Conservation (phyloP, 179 eudicot species). For the Vitellaria paradoxa region DNA sequence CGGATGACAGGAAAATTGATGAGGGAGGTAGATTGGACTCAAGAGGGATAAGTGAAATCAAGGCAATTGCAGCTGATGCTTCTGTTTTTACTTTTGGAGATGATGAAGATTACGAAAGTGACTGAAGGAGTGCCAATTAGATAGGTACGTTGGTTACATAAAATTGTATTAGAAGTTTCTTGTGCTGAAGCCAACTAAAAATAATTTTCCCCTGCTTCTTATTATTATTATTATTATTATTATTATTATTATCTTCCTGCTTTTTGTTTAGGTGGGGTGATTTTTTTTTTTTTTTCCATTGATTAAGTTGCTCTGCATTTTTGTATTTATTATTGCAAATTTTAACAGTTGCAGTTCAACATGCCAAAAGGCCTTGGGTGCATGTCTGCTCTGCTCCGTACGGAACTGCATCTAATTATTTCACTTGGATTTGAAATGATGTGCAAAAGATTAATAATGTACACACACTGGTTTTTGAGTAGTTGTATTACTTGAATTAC, state of each 20-base stretch:
- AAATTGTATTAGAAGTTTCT: neutral
- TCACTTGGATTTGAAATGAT: too few relatives aligned
- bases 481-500: too few relatives aligned
- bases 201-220: neutral
- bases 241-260: neutral
- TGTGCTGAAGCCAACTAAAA: neutral
- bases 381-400: too few relatives aligned
- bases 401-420: too few relatives aligned
- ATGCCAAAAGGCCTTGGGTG: too few relatives aligned
- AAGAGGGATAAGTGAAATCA: constrained; percentile 61
- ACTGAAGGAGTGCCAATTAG: constrained; percentile 26
- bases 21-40: constrained; percentile 27
- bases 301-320: too few relatives aligned
- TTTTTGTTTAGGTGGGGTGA: neutral
- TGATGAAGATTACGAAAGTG: constrained; percentile 86
- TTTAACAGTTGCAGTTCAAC: too few relatives aligned
- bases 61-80: constrained; percentile 96
- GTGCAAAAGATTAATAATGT: too few relatives aligned
- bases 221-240: too few relatives aligned
- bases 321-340: too few relatives aligned
- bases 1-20: constrained; percentile 23
- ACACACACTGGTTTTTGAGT: too few relatives aligned
- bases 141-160: neutral
- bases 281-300: too few relatives aligned
- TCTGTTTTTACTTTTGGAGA: constrained; percentile 94